phyloP scores from a whole-genome alignment of 1,284 basidiomycete species.

The Mycosarcoma maydis region DNA sequence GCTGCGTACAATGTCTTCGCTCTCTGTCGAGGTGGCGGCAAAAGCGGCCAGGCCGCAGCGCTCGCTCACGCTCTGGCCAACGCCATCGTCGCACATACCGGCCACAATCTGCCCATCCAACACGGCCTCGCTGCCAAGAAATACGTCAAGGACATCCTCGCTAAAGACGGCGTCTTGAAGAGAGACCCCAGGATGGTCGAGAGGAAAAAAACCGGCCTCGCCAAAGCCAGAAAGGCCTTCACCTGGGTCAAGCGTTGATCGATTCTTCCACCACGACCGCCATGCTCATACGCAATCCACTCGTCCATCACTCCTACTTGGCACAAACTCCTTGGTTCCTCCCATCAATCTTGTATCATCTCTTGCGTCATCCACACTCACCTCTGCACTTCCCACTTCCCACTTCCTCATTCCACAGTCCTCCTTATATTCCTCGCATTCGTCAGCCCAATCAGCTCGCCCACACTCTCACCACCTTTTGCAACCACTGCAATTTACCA shows the following conservation, averaged over 20 bases:
- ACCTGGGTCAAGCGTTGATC: constrained; percentile 95
- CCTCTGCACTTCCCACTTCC: too few species aligned
- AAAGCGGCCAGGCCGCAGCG: constrained; percentile 89
- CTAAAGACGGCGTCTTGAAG: constrained; percentile 83
- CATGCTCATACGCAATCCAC: too few species aligned
- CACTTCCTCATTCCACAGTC: too few species aligned
- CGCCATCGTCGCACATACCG: constrained; percentile 71
- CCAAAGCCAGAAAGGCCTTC: constrained; percentile 84
- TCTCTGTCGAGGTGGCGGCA: constrained; percentile 86
- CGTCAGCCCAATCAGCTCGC: too few species aligned
- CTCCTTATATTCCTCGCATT: too few species aligned
- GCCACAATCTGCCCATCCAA: constrained; percentile 46
- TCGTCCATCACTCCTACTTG: too few species aligned
- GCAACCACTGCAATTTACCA: too few species aligned
- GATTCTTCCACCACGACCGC: too few species aligned
- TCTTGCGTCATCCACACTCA: too few species aligned
- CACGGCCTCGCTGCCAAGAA: constrained; percentile 45
- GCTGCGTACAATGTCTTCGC: constrained; percentile 93
- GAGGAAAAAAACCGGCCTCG: constrained; percentile 91
- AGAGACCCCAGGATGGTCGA: constrained; percentile 97
- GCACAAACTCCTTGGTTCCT: not conserved
- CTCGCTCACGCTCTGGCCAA: constrained; percentile 84
- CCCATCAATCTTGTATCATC: not conserved
- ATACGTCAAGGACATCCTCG: constrained; percentile 72
- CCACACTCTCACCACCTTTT: too few species aligned